Base-by-base conservation (phyloP, 352 stramenopile genomes). In the Globisporangium cederbergense region DNA sequence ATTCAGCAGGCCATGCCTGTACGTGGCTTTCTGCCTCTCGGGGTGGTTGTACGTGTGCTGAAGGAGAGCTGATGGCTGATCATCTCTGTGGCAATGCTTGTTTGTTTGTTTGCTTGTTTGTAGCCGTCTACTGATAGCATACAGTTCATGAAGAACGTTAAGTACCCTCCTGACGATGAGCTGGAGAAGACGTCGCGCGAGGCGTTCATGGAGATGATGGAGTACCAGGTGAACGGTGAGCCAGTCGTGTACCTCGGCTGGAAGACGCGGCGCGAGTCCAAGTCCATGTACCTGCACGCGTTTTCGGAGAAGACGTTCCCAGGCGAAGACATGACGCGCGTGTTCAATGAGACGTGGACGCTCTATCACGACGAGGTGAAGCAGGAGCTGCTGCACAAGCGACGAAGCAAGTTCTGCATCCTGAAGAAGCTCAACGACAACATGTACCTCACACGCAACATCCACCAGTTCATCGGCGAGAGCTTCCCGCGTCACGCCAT, bases 131-230 rank as follows among this genome's bases (percentile, higher is more conserved):
- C 85, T 6, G 83, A 94, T 65, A 91, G 83, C 67, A 88, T 94
- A 54, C 85, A 94, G 72, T 92, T 94, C 68, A 90, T 94, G 82
- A 92, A 92, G 68, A 94, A 91, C 40, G 83, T 94, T 65, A 94
- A 92, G 70, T 91, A 83, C 60, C 85, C 85, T 22, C 53, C 78
- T 14, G 85, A 92, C 59, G 78, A 90, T 20, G 85, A 92, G 61
- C 81, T 94, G 36, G 75, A 91, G 56, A 92, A 91, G 68, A 84
- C 79, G 38, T 86, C 83, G 10, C 76, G 82, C 51, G 82, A 88
- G 58, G 82, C 85, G 43, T 89, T 90, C 58, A 76, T 86, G 66
- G 79, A 91, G 74, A 94, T 94, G 85, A 77, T 85, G 59, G 79
- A 88, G 71, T 92, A 94, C 66, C 75, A 83, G 53, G 83, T 92